Percentiles rank a stretch among this genome's conserved stretches.
Evolutionary conservation across 768 basidiomycete species (phyloP).

Genomic region (Mycena latifolia): DNA sequence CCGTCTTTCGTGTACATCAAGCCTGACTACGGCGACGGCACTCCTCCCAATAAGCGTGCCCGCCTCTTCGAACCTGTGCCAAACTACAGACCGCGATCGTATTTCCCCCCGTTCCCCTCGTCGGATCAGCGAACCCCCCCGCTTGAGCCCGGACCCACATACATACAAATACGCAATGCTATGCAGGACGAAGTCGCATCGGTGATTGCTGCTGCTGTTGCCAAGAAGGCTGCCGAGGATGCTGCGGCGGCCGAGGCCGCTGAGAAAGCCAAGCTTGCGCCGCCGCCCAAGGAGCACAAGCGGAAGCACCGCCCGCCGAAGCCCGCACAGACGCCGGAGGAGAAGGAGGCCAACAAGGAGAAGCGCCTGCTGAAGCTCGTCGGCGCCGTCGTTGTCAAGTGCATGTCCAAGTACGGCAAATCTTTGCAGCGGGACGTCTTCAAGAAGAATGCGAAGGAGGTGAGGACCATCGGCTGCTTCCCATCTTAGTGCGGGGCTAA

Average conservation of each 20-base stretch:
- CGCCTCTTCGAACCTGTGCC: neutral
- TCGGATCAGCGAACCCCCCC: no score
- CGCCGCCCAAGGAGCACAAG: slow-evolving; percentile 42
- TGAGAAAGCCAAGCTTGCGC: slow-evolving; percentile 36
- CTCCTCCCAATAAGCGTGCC: neutral
- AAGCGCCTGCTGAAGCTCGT: slow-evolving; percentile 87
- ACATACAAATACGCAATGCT: no score
- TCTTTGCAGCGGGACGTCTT: slow-evolving; percentile 84
- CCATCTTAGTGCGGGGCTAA: neutral
- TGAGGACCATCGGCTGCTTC: slow-evolving; percentile 46
- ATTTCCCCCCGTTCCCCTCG: no score
- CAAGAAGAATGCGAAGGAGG: slow-evolving; percentile 97
- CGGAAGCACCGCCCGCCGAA: slow-evolving; percentile 48
- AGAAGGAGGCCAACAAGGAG: slow-evolving; percentile 80
- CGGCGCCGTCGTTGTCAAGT: slow-evolving; percentile 90
- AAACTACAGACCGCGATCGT: neutral
- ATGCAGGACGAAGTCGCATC: neutral
- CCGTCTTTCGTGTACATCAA: neutral
- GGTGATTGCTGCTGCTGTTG: slow-evolving; percentile 39
- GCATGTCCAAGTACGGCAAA: slow-evolving; percentile 90
- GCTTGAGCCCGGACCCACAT: no score
- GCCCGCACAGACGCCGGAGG: slow-evolving; percentile 63
- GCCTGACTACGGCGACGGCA: neutral
- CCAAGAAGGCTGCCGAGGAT: slow-evolving; percentile 42
- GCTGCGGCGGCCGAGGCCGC: slow-evolving; percentile 44